These are phyloP conservation scores for Salvia rosmarinus DNA, from an alignment of 257 asterid genomes.

Conservation along the genomic window DNA sequence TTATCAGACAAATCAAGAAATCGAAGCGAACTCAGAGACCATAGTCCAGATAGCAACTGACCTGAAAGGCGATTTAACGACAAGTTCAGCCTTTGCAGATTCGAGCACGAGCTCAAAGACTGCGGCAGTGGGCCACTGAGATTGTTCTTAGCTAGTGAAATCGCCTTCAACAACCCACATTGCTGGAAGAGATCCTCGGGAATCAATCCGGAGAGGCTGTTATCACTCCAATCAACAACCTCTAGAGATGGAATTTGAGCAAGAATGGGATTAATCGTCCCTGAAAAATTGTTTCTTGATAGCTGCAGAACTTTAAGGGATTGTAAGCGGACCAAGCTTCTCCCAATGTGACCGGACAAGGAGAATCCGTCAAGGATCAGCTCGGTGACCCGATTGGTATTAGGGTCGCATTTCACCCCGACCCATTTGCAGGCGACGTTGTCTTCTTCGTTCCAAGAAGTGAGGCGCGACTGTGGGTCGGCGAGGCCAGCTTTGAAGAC, in stretches of 20 bases:
- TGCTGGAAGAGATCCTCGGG: constrained; percentile 65
- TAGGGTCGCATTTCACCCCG: constrained; percentile 66
- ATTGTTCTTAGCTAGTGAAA: constrained; percentile 72
- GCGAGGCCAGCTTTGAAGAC: constrained; percentile 68
- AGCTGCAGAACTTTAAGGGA: constrained; percentile 55
- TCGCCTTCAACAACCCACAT: constrained; percentile 54
- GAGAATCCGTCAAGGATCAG: constrained; percentile 57
- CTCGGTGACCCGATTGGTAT: constrained; percentile 62
- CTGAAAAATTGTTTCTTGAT: constrained; percentile 69
- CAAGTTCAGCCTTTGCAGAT: constrained; percentile 55
- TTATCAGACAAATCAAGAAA: constrained; percentile 71
- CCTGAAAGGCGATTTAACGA: constrained; percentile 74
- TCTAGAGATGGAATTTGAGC: constrained; percentile 50
- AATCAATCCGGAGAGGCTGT: constrained; percentile 54
- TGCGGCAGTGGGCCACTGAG: constrained; percentile 67
- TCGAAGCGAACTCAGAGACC: constrained; percentile 62
- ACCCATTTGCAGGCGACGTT: constrained; percentile 70
- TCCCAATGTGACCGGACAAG: constrained; percentile 74
- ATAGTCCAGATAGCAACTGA: constrained; percentile 47
- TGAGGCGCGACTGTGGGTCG: constrained; percentile 66
- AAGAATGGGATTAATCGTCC: constrained; percentile 57
- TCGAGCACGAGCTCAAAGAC: constrained; percentile 59
- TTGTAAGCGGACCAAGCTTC: constrained; percentile 58
- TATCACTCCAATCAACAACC: constrained; percentile 63
- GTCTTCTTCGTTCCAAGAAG: constrained; percentile 81